phyloP scores from a whole-genome alignment of 2,329 filamentous ascomycete genomes.

The Phaeosphaeriaceae sp. region DNA sequence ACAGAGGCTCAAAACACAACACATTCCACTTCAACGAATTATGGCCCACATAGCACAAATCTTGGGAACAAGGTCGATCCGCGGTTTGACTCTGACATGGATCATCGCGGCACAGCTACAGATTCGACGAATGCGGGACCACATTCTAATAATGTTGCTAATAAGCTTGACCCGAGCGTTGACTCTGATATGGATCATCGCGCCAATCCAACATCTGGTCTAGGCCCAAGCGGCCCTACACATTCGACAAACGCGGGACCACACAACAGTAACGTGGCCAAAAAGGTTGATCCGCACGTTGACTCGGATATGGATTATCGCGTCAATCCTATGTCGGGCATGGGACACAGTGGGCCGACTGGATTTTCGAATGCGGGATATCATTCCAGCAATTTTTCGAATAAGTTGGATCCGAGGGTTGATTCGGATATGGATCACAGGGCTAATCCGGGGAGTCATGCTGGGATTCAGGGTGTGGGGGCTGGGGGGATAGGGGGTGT shows the following conservation, averaged over 20 bases:
- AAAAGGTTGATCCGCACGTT: slow-evolving; percentile 45
- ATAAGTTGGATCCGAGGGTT: slow-evolving; percentile 25
- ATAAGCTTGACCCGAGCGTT: slow-evolving; percentile 35
- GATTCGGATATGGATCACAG: slow-evolving; percentile 28
- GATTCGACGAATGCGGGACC: slow-evolving; percentile 35
- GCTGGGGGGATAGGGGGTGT: slow-evolving; percentile 21
- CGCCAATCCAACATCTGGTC: slow-evolving; percentile 32
- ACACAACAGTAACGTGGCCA: slow-evolving; percentile 36
- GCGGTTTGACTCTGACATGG: slow-evolving; percentile 36
- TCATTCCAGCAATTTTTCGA: slow-evolving; percentile 13
- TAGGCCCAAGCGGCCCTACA: slow-evolving; percentile 22
- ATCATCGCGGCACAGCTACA: slow-evolving; percentile 25
- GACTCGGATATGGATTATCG: slow-evolving; percentile 28
- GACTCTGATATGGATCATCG: slow-evolving; percentile 37
- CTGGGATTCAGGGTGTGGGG: slow-evolving; percentile 20
- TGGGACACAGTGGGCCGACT: slow-evolving; percentile 24
- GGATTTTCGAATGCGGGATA: slow-evolving; percentile 23
- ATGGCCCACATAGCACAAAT: slow-evolving; percentile 41
- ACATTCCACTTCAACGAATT: slow-evolving; percentile 33
- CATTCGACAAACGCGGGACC: slow-evolving; percentile 35
- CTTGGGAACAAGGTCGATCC: slow-evolving; percentile 42
- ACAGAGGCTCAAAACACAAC: slow-evolving; percentile 29
- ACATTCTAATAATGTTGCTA: slow-evolving; percentile 37
- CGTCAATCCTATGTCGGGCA: slow-evolving; percentile 23
- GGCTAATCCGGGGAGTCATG: slow-evolving; percentile 12